Base-by-base conservation (phyloP, 169 alveolate species). In the Plasmodium vivax region DNA sequence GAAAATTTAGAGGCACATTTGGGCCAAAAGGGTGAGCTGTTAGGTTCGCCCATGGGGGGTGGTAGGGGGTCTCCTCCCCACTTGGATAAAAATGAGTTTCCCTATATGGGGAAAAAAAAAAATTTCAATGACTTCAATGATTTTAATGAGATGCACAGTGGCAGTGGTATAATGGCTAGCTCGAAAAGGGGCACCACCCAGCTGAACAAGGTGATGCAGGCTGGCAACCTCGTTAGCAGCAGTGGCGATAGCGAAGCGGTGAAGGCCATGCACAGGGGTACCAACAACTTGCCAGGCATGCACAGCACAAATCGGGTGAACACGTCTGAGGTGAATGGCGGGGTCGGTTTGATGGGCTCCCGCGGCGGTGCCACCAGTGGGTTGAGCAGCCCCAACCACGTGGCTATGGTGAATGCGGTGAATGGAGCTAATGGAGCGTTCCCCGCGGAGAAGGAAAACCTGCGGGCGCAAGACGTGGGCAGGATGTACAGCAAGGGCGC, bases 211-310 rank as follows among this genome's bases (percentile, higher is more conserved):
- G 79, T 16, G 74, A 10, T 14, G n/a, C 72, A 41, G 62, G 32
- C 83, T 19, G 72, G 72, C 23, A 90, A 90, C 83, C 19, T 36
- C 3, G n/a, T 16, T 72, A 85, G 68, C 41, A 73, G 45, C 79
- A 36, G 45, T 34, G 62, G 36, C 75, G 93, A 85, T 51, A 51
- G 34, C 19, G 85, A 85, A 54, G 79, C 79, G 16, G 41, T 51
- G 84, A 85, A 75, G 62, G 34, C 74, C 9, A 51, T 84, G 83
- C 74, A 84, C 10, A 85, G 79, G 68, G 80, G 81, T 19, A 62
- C n/a, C 19, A 62, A 62, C 19, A 87, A 71, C 38, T 77, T 87
- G 68, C n/a, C 51, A 7, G 81, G 32, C n/a, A 10, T 79, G 1
- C 47, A 87, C 19, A 74, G 45, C 68, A 43, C 47, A n/a, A 77